Evolutionary conservation across 495 filamentous ascomycete species (phyloP).

Genomic region (Aspergillus heteromorphus): DNA sequence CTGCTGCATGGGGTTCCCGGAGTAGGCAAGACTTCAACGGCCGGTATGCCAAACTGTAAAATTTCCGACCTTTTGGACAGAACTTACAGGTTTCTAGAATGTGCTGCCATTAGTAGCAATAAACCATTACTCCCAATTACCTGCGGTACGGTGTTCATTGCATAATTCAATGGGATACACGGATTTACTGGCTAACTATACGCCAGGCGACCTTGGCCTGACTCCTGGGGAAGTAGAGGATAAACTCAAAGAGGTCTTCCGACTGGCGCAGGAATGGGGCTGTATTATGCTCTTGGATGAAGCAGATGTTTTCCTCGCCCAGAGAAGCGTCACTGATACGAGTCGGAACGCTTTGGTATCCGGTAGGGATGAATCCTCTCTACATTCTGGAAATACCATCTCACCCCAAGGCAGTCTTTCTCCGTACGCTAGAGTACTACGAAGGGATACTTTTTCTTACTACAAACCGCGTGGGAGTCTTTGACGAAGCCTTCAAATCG

Average conservation of each 20-base stretch:
- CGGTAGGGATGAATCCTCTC: no score
- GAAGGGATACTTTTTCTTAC: conserved; percentile 1
- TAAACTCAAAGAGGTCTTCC: not conserved
- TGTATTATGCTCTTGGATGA: conserved; percentile 5
- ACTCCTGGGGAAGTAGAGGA: not conserved
- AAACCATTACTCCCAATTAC: not conserved
- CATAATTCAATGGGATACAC: not conserved
- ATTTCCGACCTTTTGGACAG: not conserved
- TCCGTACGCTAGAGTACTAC: conserved; percentile 2
- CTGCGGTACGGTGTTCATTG: not conserved
- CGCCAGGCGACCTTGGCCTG: not conserved
- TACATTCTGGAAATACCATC: not conserved
- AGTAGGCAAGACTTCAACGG: conserved; percentile 6
- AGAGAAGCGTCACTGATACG: not conserved
- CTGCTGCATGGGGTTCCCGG: conserved; percentile 1
- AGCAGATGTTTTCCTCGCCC: conserved; percentile 4
- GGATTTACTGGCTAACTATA: no score
- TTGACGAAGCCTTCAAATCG: conserved; percentile 3
- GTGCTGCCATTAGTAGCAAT: not conserved
- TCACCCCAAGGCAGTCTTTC: not conserved
- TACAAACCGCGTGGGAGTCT: conserved; percentile 1
- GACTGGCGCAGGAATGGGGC: not conserved
- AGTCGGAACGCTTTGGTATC: not conserved
- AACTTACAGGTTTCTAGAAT: no score
- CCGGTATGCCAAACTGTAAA: no score